phyloP scores from a whole-genome alignment of 2,329 filamentous ascomycete species.

The Sporothrix protearum region DNA sequence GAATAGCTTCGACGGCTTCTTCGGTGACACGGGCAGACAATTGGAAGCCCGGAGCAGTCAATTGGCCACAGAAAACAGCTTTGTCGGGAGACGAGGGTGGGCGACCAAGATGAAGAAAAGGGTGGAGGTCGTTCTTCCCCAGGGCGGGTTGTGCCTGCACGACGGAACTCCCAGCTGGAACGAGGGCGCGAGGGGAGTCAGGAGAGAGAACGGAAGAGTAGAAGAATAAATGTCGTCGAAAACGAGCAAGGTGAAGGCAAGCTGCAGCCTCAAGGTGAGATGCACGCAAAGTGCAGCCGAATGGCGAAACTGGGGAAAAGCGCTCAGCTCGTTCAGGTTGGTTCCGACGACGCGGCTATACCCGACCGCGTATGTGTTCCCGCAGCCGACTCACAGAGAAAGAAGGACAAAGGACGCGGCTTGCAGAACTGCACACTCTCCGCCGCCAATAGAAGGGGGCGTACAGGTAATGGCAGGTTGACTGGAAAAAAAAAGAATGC shows the following conservation, averaged over 20 bases:
- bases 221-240: background rate
- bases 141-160: background rate
- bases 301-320: background rate
- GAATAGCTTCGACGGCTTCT: background rate
- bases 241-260: background rate
- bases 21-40: background rate
- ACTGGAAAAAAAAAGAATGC: background rate
- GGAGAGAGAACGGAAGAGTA: background rate
- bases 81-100: background rate
- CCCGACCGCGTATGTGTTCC: constrained; percentile 20
- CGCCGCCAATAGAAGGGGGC: background rate
- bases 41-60: background rate
- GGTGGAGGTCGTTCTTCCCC: background rate
- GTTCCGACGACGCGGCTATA: constrained; percentile 22
- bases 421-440: constrained; percentile 1
- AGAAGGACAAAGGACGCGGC: background rate
- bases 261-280: background rate
- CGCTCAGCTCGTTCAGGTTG: background rate
- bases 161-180: background rate
- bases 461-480: background rate
- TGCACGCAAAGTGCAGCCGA: background rate
- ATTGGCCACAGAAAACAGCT: background rate
- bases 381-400: constrained; percentile 9
- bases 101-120: background rate
- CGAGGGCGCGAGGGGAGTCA: background rate